Evolutionary conservation across 805 yeast species (phyloP), one percentile per base, ranked within the genome.

Genomic region (Zygoascus bituminiphila): DNA sequence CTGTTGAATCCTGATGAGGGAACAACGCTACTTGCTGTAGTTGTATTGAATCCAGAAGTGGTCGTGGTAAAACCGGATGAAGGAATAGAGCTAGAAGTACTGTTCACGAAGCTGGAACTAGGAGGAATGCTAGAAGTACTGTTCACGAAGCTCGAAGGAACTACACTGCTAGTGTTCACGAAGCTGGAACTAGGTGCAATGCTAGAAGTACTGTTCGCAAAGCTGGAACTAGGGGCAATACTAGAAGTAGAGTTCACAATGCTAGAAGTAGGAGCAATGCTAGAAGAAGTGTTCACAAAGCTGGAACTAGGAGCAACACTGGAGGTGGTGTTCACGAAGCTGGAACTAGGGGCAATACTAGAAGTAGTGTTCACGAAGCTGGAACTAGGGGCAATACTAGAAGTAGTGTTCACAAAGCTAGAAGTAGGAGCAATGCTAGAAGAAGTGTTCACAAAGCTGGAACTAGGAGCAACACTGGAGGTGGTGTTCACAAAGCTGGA

Each of bases 251-350:
- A 14, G 14, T 44, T 15, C 39, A 41, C 24, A 45, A 17, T 8
- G 22, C 40, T 43, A 19, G 48, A 20, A 45, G 44, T 19, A 15
- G 17, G n/a, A 14, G 36, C 29, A 8, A 29, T 12, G n/a, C 33
- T 29, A 29, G 33, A 36, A n/a, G 29, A 19, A 31, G 29, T 26
- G n/a, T 45, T 19, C 31, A 42, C 26, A 46, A 19, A 7, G 24
- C 41, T 44, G 12, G 49, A 14, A 39, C 38, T 20, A 17, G 20
- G 10, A 7, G 26, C 33, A 4, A 7, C 33, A 29, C 33, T 29
- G 9, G 15, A 12, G n/a, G 33, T 29, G n/a, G 15, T 29, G 17
- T 5, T 6, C 22, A 17, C n/a, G 33, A 12, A 29, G 9, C 33
- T 29, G 14, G 38, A 9, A n/a, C 35, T 22, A 2, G 42, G 29